Percentiles rank a stretch among this genome's conserved stretches.
Evolutionary conservation across 441 rosid genomes (phyloP).

Genomic region (Eruca vesicaria): DNA sequence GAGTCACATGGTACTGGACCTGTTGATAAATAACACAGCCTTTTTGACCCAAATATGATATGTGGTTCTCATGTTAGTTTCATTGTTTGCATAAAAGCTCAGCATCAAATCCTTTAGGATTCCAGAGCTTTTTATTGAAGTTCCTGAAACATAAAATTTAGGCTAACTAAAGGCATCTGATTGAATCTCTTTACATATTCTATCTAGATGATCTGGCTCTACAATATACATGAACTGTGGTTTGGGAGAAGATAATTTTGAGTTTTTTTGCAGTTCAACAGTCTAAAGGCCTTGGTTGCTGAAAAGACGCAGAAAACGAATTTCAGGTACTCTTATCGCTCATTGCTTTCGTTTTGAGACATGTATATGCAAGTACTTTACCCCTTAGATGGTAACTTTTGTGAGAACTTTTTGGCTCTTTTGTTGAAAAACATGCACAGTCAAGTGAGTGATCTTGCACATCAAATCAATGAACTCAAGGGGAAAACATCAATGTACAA

Average conservation of each 20-base stretch:
- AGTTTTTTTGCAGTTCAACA: too few species aligned
- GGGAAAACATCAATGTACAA: slow-evolving; percentile 45
- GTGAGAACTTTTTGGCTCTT: not conserved
- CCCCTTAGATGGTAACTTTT: not conserved
- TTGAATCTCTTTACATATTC: not conserved
- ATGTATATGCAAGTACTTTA: not conserved
- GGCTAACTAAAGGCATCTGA: slow-evolving; percentile 55
- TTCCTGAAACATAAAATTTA: slow-evolving; percentile 51
- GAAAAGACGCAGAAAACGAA: slow-evolving; percentile 42
- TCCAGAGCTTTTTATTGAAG: slow-evolving; percentile 59
- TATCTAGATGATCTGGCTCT: not conserved
- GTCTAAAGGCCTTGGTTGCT: slow-evolving; percentile 49
- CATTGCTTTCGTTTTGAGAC: not conserved
- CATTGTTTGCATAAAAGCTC: slow-evolving; percentile 47
- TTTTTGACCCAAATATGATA: not conserved
- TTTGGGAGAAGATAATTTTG: too few species aligned
- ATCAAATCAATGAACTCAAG: slow-evolving; percentile 46
- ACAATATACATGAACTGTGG: too few species aligned
- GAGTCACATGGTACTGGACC: slow-evolving; percentile 44
- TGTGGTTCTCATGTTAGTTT: slow-evolving; percentile 19
- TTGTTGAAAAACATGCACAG: slow-evolving; percentile 54
- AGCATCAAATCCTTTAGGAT: slow-evolving; percentile 59
- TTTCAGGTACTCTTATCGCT: slow-evolving; percentile 45
- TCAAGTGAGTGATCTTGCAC: slow-evolving; percentile 47
- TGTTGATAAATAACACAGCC: slow-evolving; percentile 4